Base-by-base conservation (phyloP, 2,329 filamentous ascomycete species). In the Dissoconium aciculare region DNA sequence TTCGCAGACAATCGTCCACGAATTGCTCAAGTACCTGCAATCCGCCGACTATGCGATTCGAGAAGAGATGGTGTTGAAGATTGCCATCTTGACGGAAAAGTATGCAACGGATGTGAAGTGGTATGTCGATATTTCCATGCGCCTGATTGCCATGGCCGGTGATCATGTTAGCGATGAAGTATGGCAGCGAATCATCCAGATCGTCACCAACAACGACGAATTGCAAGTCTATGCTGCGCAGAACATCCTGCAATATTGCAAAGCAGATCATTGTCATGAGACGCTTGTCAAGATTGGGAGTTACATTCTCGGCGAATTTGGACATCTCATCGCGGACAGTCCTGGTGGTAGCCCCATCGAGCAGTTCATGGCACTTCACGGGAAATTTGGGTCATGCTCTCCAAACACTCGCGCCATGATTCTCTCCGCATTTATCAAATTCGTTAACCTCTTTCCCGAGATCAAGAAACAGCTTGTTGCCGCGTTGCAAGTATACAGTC, bases 111-210 rank as follows among this genome's bases (percentile, higher is more conserved):
- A 98, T 50, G 82, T 93, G 12, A 87, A 95, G 60, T 98, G 89
- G 89, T 98, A 98, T 55, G 91, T 98, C 39, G 87, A 98, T 52
- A 94, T 95, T 44, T 93, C 89, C 8, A 66, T 98, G 43, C 75
- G 87, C 33, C 69, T 98, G 31, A 85, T 98, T 36, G 84, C 87
- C 35, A 85, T 95, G 73, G 89, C 91, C 3, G 89, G 89, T 43
- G 89, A 98, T 50, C 89, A 98, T 54, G 87, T 98, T 44, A 95
- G 87, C 56, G 91, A 98, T 41, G 89, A 98, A 58, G 89, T 98
- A 11, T 98, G 89, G 89, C 89, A 98, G 55, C 76, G 89, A 46
- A 87, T 98, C 33, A 94, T 93, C 40, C 89, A 98, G 55, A 95
- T 98, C 45, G 85, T 95, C 36, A 95, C 89, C 32, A 98, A 98